Conservation (phyloP, 306 rosid genomes). For the Hippophae gyantsensis region DNA sequence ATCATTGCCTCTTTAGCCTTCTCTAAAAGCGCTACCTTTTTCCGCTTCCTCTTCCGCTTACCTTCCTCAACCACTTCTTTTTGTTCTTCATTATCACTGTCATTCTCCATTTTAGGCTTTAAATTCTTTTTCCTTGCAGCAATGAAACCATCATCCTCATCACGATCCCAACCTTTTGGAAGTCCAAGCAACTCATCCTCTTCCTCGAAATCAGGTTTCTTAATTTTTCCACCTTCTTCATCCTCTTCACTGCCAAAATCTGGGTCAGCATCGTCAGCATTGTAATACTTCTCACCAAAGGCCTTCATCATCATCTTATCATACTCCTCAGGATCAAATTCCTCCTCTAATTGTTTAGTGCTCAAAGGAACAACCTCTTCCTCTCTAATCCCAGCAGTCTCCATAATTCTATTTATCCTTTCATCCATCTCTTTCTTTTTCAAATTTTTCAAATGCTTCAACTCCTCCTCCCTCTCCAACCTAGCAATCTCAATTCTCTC, state of each 20-base stretch:
- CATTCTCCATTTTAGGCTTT: slow-evolving; percentile 32
- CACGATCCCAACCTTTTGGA: slow-evolving; percentile 57
- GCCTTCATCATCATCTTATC: slow-evolving; percentile 77
- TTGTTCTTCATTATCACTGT: slow-evolving; percentile 9
- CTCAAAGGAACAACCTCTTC: slow-evolving; percentile 48
- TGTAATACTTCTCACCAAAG: slow-evolving; percentile 61
- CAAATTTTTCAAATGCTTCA: slow-evolving; percentile 77
- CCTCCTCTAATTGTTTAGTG: slow-evolving; percentile 57
- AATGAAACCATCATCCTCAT: slow-evolving; percentile 49
- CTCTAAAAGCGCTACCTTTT: slow-evolving; percentile 63
- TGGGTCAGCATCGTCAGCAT: slow-evolving; percentile 47
- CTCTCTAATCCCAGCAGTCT: slow-evolving; percentile 60
- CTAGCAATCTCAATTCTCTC: slow-evolving; percentile 74
- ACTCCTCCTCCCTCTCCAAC: slow-evolving; percentile 84
- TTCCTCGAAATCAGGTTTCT: slow-evolving; percentile 73
- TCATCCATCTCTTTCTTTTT: slow-evolving; percentile 83
- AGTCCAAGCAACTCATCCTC: slow-evolving; percentile 87
- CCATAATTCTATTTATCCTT: slow-evolving; percentile 53
- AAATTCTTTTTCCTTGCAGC: slow-evolving; percentile 54
- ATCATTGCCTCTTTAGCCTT: slow-evolving; percentile 74
- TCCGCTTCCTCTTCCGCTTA: slow-evolving; percentile 37
- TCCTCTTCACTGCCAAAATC: slow-evolving; percentile 37
- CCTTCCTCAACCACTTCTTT: neutral
- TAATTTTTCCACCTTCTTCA: slow-evolving; percentile 37
- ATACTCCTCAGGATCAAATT: slow-evolving; percentile 78